Conservation (phyloP, 202 grass and related monocot genomes). For the Bolboschoenoplectus hybrid region DNA sequence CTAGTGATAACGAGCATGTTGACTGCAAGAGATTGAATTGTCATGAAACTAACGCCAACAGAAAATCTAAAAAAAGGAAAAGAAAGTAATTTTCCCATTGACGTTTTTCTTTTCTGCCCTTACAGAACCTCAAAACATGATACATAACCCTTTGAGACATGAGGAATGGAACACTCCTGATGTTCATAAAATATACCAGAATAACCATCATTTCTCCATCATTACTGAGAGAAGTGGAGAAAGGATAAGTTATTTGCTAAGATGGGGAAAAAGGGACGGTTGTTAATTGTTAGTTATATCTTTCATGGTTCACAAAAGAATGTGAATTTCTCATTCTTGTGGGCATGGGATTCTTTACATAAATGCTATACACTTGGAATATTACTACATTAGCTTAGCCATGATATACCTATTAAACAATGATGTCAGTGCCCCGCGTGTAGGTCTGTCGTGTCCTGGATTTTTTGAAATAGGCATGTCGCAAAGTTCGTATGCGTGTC, state of each 20-base stretch:
- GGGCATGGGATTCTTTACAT: slow-evolving; percentile 29
- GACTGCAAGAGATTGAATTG: slow-evolving; percentile 49
- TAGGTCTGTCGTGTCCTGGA: slow-evolving; percentile 9
- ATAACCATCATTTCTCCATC: background rate
- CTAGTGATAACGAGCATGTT: slow-evolving; percentile 77
- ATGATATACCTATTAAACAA: slow-evolving; percentile 32
- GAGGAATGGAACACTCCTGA: background rate
- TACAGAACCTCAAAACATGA: background rate
- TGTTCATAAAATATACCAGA: slow-evolving; percentile 2
- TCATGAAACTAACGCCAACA: slow-evolving; percentile 32
- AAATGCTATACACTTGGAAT: slow-evolving; percentile 24
- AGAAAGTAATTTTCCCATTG: background rate
- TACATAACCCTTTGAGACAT: background rate
- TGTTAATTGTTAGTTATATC: background rate
- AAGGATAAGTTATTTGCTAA: background rate
- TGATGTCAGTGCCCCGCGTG: slow-evolving; percentile 7
- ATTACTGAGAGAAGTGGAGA: background rate
- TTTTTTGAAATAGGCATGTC: slow-evolving; percentile 32
- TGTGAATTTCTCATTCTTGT: background rate
- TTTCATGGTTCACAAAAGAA: slow-evolving; percentile 22
- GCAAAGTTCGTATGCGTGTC: slow-evolving; percentile 34
- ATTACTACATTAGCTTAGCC: slow-evolving; percentile 19
- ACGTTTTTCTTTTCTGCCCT: background rate
- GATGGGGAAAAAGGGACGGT: background rate
- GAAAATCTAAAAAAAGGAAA: slow-evolving; percentile 3